Evolutionary conservation across 23 red algal species (phyloP).

Genomic region (Gracilaria gracilis): DNA sequence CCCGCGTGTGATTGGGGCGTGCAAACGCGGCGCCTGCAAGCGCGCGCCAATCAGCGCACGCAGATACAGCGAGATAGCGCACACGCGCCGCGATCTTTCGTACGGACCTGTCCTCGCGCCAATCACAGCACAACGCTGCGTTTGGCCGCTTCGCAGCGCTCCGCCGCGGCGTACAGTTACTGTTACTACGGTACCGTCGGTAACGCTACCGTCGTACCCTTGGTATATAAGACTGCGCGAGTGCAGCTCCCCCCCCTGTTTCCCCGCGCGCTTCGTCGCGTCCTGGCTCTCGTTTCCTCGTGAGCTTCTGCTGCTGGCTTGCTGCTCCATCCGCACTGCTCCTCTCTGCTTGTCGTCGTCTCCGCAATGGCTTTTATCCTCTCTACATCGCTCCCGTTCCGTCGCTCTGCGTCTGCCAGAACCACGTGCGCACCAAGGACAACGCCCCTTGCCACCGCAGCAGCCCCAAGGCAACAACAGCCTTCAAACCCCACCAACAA

Average conservation of each 20-base stretch:
- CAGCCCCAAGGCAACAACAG: not conserved
- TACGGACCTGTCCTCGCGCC: not conserved
- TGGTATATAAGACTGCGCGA: no score
- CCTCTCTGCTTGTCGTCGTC: not conserved
- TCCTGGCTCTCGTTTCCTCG: no score
- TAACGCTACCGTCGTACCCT: no score
- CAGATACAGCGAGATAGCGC: not conserved
- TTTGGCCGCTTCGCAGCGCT: no score
- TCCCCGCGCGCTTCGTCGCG: no score
- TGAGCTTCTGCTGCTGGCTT: no score
- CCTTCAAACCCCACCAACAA: not conserved
- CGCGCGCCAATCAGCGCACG: not conserved
- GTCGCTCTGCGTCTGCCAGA: not conserved
- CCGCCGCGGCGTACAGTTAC: no score
- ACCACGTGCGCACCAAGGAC: not conserved
- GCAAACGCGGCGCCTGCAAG: not conserved
- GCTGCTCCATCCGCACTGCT: no score
- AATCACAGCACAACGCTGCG: not conserved
- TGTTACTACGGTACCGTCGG: no score
- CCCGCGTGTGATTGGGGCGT: not conserved
- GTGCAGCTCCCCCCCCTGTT: no score
- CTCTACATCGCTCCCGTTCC: conserved; percentile 28
- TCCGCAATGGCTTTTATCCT: conserved; percentile 56
- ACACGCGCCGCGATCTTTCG: conserved; percentile 12
- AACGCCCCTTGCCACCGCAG: conserved; percentile 18